A percentile compares a stretch with the other conserved stretches of the same genome.
phyloP scores from a whole-genome alignment of 441 rosid species.

The Corymbia citriodora region DNA sequence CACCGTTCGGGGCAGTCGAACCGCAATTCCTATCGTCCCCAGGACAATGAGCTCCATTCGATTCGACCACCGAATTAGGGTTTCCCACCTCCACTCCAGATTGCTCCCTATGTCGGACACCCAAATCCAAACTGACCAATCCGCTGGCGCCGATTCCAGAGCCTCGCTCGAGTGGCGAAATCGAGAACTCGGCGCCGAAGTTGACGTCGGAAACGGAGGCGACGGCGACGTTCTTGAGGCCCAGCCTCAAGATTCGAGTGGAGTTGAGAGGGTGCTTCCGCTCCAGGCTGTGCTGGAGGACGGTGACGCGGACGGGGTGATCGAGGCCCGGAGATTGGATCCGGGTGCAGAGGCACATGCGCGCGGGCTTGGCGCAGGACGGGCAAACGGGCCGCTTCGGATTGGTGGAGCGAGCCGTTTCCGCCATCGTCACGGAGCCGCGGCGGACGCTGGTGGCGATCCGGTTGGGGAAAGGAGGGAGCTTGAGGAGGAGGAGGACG shows the following conservation, averaged over 20 bases:
- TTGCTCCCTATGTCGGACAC: neutral
- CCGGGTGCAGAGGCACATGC: conserved; percentile 60
- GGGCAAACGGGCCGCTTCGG: conserved; percentile 1
- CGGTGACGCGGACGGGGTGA: conserved; percentile 54
- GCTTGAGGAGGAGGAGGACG: neutral
- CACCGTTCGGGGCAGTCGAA: neutral
- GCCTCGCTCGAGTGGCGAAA: conserved; percentile 26
- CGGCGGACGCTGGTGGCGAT: neutral
- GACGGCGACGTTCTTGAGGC: conserved; percentile 54
- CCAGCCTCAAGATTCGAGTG: conserved; percentile 62
- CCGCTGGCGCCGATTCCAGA: conserved; percentile 9
- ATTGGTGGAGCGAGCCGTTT: neutral
- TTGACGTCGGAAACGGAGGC: conserved; percentile 56
- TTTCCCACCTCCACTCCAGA: neutral
- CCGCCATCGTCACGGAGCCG: neutral
- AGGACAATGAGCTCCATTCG: conserved; percentile 1
- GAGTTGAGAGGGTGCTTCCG: conserved; percentile 77
- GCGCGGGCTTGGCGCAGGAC: conserved; percentile 52
- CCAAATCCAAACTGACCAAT: conserved; percentile 5
- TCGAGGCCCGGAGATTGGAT: conserved; percentile 43
- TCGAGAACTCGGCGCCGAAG: conserved; percentile 43
- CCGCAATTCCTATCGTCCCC: neutral
- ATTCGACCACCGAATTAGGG: neutral
- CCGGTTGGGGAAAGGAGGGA: neutral
- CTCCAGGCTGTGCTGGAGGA: conserved; percentile 82